Evolutionary conservation across 225 moss, liverwort and hornwort species (phyloP), one percentile per base, ranked within the genome.

Genomic region (Marchantia paleacea): DNA sequence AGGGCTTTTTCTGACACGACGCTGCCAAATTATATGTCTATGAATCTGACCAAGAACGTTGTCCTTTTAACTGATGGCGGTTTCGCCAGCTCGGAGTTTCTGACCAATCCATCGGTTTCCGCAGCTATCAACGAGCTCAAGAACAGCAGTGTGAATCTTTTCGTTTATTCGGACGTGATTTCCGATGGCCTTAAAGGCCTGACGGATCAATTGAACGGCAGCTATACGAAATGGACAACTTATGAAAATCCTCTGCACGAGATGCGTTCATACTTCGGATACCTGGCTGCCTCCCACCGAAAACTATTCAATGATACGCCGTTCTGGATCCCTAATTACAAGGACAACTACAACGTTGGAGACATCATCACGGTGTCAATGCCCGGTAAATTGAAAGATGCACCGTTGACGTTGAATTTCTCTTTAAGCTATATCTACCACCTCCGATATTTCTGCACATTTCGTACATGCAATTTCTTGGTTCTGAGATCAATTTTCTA

Each of bases 211-310:
- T 0, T 22, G 68, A 13, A 26, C 14, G 68, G 68, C 25, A 20
- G 12, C 18, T 69, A 20, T 7, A 69, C 30, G 22, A 7, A 6
- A 31, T 25, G 12, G 25, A 7, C 18, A 8, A 31, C 3, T 2
- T 0, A 20, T 26, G 13, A 25, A 2, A 22, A 69, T 8, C 68
- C 30, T 13, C 25, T 69, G 26, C 22, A 69, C 25, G 68, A 69
- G 30, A 69, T 69, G 68, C 25, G 68, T 0, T 69, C 68, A 13
- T 69, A 69, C 25, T 69, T 69, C 68, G 68, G 68, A 12, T 69
- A 69, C 68, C 18, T 69, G 68, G 68, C 68, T 13, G 25, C 68
- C 22, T 69, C 25, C 13, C 68, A 69, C 68, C 1, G 12, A 22
- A 13, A 69, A 0, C 12, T 69, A 3, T 69, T 25, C 25, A 13